Percentiles rank a stretch among this genome's conserved stretches.
Conservation (phyloP, 23 red algal genomes). For the Gracilaria vermiculophylla region DNA sequence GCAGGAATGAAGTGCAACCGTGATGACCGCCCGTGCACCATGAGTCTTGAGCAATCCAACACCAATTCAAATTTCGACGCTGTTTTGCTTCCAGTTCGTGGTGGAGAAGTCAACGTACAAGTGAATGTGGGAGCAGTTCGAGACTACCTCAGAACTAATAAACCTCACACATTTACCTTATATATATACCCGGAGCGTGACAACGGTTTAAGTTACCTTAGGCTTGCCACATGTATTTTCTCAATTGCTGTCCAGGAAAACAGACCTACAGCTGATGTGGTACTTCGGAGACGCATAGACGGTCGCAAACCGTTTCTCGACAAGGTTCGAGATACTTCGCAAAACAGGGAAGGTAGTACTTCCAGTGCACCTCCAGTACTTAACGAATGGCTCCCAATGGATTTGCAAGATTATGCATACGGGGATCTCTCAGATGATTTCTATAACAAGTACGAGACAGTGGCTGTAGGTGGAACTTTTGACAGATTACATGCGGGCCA, state of each 20-base stretch:
- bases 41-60: not conserved
- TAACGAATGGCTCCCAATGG: not conserved
- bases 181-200: not conserved
- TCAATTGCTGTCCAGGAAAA: constrained; percentile 26
- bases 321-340: not conserved
- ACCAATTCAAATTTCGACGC: not conserved
- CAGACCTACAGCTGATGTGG: constrained; percentile 35
- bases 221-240: constrained; percentile 43
- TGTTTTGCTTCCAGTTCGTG: not conserved
- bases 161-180: not conserved
- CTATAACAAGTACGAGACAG: constrained; percentile 64
- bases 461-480: constrained; percentile 97
- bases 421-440: constrained; percentile 39
- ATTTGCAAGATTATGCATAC: constrained; percentile 20
- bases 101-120: not conserved
- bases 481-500: constrained; percentile 96
- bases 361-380: not conserved
- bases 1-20: not conserved
- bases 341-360: not conserved
- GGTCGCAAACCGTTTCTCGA: not conserved
- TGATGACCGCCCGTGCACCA: not conserved
- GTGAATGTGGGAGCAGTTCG: not conserved
- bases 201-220: constrained; percentile 40
- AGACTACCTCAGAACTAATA: not conserved
- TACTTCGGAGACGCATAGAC: constrained; percentile 5